phyloP scores from a whole-genome alignment of 345 rosid genomes.

The Linum trigynum region DNA sequence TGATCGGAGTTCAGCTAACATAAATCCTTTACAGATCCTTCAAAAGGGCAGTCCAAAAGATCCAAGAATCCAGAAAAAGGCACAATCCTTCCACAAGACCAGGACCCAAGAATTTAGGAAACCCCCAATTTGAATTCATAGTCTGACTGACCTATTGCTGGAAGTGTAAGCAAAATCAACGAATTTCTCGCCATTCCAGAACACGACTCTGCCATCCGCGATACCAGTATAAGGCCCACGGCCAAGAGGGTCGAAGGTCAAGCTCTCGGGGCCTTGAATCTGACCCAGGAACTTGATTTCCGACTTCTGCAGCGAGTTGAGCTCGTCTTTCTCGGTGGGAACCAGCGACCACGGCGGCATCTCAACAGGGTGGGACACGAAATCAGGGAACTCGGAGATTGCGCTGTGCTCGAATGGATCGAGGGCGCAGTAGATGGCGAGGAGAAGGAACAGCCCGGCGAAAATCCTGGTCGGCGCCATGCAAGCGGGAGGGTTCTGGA shows the following conservation, averaged over 20 bases:
- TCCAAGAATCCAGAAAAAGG: not conserved
- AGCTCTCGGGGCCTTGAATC: conserved; percentile 91
- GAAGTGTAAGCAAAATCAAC: conserved; percentile 76
- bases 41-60: not conserved
- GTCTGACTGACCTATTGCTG: conserved; percentile 37
- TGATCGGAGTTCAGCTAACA: not conserved
- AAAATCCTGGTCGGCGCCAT: conserved; percentile 26
- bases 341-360: conserved; percentile 40
- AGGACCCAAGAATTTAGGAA: no score
- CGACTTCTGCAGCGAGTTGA: conserved; percentile 60
- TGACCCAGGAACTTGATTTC: conserved; percentile 62
- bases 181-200: conserved; percentile 73
- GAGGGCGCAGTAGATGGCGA: conserved; percentile 61
- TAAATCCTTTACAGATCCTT: not conserved
- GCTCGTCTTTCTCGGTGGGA: conserved; percentile 37
- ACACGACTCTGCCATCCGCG: conserved; percentile 77
- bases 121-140: not conserved
- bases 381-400: conserved; percentile 54
- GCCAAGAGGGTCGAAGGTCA: conserved; percentile 74
- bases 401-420: conserved; percentile 80
- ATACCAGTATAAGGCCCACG: conserved; percentile 94
- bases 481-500: no score
- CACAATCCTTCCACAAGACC: no score
- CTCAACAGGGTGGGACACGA: conserved; percentile 35
- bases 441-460: conserved; percentile 38